Base-by-base conservation (phyloP, 192 early-diverging fungal species). In the Entomortierella lignicola region DNA sequence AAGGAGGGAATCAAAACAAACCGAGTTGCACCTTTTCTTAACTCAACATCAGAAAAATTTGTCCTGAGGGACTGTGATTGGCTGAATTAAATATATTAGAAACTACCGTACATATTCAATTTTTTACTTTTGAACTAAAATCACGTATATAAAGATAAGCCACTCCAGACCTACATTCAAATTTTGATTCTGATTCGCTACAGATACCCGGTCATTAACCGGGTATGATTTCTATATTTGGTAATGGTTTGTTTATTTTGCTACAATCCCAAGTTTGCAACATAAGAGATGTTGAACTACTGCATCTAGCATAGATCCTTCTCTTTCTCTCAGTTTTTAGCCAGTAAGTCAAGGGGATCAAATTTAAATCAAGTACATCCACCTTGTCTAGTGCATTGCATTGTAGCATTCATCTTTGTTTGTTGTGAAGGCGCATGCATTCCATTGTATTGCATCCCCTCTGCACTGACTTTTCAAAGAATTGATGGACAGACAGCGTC, bases 1-100 rank as follows among this genome's bases (percentile, higher is more conserved):
- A 79, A 70, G 68, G 62, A 79, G 68, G 75, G 59, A 74, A 64
- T 55, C 63, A 74, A 74, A 74, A 66, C 72, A 74, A 74, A 53
- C 71, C 32, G 23, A 15, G 42, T 27, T 18, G n/a, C 17, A 31
- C 13, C 21, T 21, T 18, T 13, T 17, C 61, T 71, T 71, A 47
- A 11, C 44, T 2, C 12, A 12, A 47, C 44, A 2, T 20, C 17
- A 20, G 17, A 47, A 47, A 47, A 20, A 20, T 47, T 47, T 47
- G 44, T 15, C 15, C 48, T 32, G 51, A 20, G 13, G 23, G 18
- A 25, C 41, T 15, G 25, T 71, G 50, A 63, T 63, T 72, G 60
- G 60, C 32, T 56, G 41, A 21, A 57, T 31, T 5, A 15, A 47
- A 47, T 47, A 47, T 47, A 47, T 47, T 11, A 12, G 20, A 47